These are phyloP conservation scores for Aspergillus flavus DNA, from an alignment of 2,329 filamentous ascomycete genomes.

Conservation along the genomic window DNA sequence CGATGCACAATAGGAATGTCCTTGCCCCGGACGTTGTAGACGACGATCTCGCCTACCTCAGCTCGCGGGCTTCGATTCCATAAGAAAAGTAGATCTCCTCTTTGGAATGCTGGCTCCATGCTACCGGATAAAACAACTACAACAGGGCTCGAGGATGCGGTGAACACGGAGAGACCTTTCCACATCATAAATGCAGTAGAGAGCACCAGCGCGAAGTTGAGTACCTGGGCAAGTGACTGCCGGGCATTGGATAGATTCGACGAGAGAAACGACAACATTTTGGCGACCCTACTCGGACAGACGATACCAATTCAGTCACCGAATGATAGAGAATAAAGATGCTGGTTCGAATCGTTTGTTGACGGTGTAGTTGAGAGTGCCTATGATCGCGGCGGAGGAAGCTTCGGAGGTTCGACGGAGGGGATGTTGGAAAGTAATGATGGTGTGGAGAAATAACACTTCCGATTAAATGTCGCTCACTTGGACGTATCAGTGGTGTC, in stretches of 20 bases:
- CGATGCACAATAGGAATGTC: constrained; percentile 97
- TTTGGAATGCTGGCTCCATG: constrained; percentile 69
- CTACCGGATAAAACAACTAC: constrained; percentile 57
- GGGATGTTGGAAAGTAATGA: background rate
- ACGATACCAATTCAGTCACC: background rate
- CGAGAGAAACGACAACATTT: constrained; percentile 69
- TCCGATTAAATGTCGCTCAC: background rate
- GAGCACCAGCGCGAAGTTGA: constrained; percentile 89
- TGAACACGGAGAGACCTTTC: constrained; percentile 82
- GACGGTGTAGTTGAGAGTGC: background rate
- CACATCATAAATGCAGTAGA: constrained; percentile 94
- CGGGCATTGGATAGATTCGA: constrained; percentile 67
- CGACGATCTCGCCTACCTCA: constrained; percentile 72
- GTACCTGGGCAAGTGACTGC: constrained; percentile 76
- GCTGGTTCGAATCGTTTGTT: background rate
- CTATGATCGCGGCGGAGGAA: background rate
- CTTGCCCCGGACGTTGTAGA: constrained; percentile 87
- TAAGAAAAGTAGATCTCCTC: constrained; percentile 65
- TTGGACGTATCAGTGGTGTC: background rate
- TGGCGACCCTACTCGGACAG: constrained; percentile 27
- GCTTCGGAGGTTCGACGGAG: constrained; percentile 13
- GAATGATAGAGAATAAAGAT: background rate
- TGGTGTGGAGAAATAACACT: background rate
- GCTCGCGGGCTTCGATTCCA: constrained; percentile 65
- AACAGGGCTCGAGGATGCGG: constrained; percentile 72